A percentile compares a stretch with the other conserved stretches of the same genome.
Conservation (phyloP, 108 stramenopile species). For the Licmophora abbreviata region DNA sequence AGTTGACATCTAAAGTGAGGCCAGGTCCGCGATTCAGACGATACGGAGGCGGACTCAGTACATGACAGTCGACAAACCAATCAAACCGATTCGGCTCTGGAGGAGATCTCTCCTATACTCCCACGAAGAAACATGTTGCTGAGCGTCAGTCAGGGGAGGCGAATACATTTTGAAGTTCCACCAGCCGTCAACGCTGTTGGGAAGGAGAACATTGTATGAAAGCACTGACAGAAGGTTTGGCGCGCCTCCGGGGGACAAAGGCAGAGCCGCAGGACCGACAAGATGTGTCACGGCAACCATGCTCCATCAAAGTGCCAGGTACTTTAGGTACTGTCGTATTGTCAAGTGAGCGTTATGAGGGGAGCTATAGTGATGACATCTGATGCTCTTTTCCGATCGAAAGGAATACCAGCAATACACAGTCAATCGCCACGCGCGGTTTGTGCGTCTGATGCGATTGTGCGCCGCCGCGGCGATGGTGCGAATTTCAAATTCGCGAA, state of each 20-base stretch:
- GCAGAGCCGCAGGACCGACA: conserved; percentile 1
- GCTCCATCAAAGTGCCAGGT: too few species aligned
- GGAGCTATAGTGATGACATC: too few species aligned
- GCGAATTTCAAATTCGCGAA: too few species aligned
- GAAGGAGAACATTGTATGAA: conserved; percentile 80
- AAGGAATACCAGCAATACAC: too few species aligned
- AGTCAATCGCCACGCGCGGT: too few species aligned
- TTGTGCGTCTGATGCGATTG: too few species aligned
- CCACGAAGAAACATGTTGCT: conserved; percentile 42
- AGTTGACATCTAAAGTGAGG: background rate
- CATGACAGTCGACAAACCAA: conserved; percentile 9
- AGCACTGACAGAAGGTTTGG: conserved; percentile 36
- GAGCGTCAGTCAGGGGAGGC: conserved; percentile 45
- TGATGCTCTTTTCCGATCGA: too few species aligned
- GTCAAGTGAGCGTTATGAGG: too few species aligned
- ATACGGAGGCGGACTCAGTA: background rate
- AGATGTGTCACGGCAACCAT: conserved; percentile 12
- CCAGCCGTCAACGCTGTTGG: conserved; percentile 88
- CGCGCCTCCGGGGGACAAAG: background rate
- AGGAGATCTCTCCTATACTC: conserved; percentile 47
- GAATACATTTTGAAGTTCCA: conserved; percentile 91
- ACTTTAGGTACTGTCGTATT: too few species aligned
- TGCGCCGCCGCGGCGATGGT: too few species aligned
- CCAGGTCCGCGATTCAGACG: background rate
- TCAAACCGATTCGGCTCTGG: conserved; percentile 19